Evolutionary conservation across 164 flowering plant genomes (phyloP), one percentile per base, ranked within the genome.

Genomic region (Annona squamosa): DNA sequence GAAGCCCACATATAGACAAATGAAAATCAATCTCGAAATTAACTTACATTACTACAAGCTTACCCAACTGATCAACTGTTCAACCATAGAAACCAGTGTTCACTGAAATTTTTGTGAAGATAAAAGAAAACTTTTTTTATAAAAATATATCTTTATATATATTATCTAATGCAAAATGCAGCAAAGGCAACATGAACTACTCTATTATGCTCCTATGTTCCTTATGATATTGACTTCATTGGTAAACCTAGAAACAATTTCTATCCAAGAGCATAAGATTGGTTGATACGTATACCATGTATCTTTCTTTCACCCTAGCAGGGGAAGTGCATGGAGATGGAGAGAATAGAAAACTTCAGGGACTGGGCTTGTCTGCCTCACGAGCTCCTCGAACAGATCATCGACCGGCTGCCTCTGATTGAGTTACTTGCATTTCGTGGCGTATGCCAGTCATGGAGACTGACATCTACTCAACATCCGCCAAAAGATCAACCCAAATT

Each of bases 381-480:
- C 19, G 65, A 63, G 43, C 26, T 63, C 65, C 19, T 63, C n/a
- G 65, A 63, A 63, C 42, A 18, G n/a, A 63, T 63, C 65, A 18
- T 63, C 65, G 41, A 63, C 65, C 65, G 41, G 18, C 19, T 63
- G 65, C 41, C 6, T 10, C 65, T 63, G 65, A 26, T 26, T 10
- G 65, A 63, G 41, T 63, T 13, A n/a, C 65, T 63, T 18, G 41
- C 43, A 63, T 63, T 63, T 13, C 65, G 43, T 18, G 65, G 65
- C 10, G 65, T 63, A 5, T 63, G 65, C 65, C n/a, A 18, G 65
- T 18, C 65, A 63, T 63, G 65, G 65, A 26, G 65, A 63, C 18
- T n/a, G 43, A 41, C 65, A 18, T 18, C 65, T 63, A n/a, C 9
- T 4, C 10, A 18, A n/a, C 19, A 63, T 26, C 6, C 42, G 4